phyloP scores from a whole-genome alignment of 768 basidiomycete species.

The Fistulinella prunicolor region DNA sequence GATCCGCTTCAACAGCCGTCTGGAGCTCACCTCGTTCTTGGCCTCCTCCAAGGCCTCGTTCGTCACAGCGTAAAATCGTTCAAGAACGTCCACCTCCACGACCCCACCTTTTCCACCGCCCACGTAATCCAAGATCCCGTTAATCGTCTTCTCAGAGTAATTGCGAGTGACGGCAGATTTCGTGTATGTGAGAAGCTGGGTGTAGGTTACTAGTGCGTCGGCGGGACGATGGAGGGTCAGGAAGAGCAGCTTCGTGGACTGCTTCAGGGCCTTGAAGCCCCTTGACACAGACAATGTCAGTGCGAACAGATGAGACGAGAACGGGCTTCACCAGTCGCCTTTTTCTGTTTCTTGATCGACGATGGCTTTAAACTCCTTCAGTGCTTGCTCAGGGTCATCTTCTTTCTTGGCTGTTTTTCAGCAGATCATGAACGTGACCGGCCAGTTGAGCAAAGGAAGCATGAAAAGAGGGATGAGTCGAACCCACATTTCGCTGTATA shows the following conservation, averaged over 20 bases:
- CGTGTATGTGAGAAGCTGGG: constrained; percentile 84
- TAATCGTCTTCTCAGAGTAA: constrained; percentile 98
- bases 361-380: constrained; percentile 86
- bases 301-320: not conserved
- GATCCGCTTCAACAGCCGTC: not conserved
- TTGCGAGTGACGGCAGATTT: constrained; percentile 94
- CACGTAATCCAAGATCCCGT: constrained; percentile 96
- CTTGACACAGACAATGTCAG: constrained; percentile 38
- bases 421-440: not conserved
- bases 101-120: constrained; percentile 81
- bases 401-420: constrained; percentile 76
- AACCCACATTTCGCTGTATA: constrained; percentile 91
- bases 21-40: constrained; percentile 82
- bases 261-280: constrained; percentile 99
- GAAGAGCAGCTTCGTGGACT: constrained; percentile 92
- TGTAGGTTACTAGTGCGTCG: constrained; percentile 86
- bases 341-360: constrained; percentile 90
- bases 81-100: constrained; percentile 81
- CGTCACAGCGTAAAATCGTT: constrained; percentile 94
- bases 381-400: constrained; percentile 86
- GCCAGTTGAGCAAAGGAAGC: not conserved
- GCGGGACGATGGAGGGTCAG: constrained; percentile 72
- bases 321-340: constrained; percentile 79
- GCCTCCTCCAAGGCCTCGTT: constrained; percentile 87
- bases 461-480: not conserved